A percentile compares a stretch with the other conserved stretches of the same genome.
phyloP scores from a whole-genome alignment of 768 basidiomycete species.

The Cystobasidium onofrii region DNA sequence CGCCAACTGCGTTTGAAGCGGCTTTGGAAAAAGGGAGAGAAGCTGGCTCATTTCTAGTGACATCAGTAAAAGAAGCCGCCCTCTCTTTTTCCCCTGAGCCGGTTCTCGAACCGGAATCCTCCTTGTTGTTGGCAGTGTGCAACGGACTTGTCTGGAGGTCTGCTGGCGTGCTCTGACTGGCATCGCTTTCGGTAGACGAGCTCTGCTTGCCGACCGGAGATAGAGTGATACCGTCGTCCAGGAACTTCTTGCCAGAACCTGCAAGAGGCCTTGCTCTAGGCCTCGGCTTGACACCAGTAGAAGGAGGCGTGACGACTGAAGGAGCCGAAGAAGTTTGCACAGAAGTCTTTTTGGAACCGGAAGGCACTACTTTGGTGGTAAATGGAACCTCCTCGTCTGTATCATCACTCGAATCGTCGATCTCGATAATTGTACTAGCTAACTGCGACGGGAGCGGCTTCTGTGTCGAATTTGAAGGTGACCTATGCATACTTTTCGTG shows the following conservation, averaged over 20 bases:
- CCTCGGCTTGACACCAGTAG: not conserved
- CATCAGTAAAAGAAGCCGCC: no score
- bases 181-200: not conserved
- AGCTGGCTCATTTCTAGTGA: no score
- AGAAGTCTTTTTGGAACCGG: not conserved
- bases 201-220: not conserved
- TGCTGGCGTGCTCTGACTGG: no score
- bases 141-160: no score
- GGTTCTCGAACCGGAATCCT: no score
- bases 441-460: not conserved
- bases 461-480: not conserved
- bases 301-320: not conserved
- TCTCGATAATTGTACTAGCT: not conserved
- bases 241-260: not conserved
- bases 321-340: not conserved
- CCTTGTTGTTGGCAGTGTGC: no score
- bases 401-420: constrained; percentile 1
- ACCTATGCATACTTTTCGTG: not conserved
- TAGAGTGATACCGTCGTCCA: not conserved
- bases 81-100: no score
- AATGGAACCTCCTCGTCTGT: not conserved
- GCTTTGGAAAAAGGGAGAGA: no score
- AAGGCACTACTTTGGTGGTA: not conserved
- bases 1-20: no score
- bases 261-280: not conserved